Percentiles rank a stretch among this genome's conserved stretches.
phyloP scores from a whole-genome alignment of 257 asterid genomes.

The Haberlea rhodopensis region DNA sequence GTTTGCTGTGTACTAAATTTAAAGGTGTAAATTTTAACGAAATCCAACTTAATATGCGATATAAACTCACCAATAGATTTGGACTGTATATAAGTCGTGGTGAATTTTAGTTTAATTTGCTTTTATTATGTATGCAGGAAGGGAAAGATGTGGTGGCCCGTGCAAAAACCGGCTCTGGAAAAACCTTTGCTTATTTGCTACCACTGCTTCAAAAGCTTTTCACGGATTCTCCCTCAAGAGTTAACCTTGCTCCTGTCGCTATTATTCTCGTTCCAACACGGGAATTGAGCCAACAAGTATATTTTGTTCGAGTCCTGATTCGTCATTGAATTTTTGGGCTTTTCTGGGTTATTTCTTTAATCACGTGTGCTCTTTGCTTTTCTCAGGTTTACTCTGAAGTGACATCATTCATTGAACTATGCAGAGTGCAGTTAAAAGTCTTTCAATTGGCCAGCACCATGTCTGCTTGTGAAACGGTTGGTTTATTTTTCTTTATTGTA shows the following conservation, averaged over 20 bases:
- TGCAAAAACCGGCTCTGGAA: conserved; percentile 99
- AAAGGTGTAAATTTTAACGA: too few species aligned
- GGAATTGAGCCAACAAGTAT: conserved; percentile 86
- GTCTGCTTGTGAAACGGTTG: conserved; percentile 75
- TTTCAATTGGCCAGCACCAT: conserved; percentile 70
- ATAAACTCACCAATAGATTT: not conserved
- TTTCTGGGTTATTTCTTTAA: not conserved
- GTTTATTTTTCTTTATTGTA: conserved; percentile 28
- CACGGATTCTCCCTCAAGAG: conserved; percentile 46
- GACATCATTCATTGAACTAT: conserved; percentile 61
- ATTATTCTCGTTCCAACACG: conserved; percentile 87
- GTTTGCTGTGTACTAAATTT: too few species aligned
- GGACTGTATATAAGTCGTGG: not conserved
- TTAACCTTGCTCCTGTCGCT: conserved; percentile 59
- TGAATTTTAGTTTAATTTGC: not conserved
- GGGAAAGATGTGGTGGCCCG: conserved; percentile 96
- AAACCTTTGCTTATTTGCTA: conserved; percentile 82
- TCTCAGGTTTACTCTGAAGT: conserved; percentile 71
- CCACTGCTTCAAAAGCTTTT: conserved; percentile 91
- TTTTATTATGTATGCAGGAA: conserved; percentile 44
- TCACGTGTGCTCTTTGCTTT: conserved; percentile 8
- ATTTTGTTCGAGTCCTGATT: conserved; percentile 7
- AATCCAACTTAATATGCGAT: not conserved
- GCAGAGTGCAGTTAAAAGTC: conserved; percentile 73
- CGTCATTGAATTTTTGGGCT: not conserved